These are phyloP conservation scores for Cladophialophora chaetospira DNA, from an alignment of 2,329 filamentous ascomycete species.

Conservation along the genomic window DNA sequence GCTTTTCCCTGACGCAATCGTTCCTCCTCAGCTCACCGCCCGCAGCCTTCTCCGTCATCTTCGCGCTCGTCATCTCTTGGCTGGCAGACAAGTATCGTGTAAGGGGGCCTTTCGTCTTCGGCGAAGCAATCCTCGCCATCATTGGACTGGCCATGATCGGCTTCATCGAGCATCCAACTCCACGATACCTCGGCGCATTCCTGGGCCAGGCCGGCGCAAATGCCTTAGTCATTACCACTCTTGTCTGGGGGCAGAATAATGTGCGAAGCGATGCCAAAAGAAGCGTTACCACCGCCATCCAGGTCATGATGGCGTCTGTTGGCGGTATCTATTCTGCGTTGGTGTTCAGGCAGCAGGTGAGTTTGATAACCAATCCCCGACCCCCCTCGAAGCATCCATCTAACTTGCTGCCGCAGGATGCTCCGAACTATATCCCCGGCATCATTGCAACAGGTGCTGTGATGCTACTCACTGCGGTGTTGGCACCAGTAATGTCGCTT, in stretches of 20 bases:
- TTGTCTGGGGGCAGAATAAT: constrained; percentile 39
- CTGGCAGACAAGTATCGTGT: not conserved
- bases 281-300: constrained; percentile 38
- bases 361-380: not conserved
- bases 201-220: constrained; percentile 66
- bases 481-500: not conserved
- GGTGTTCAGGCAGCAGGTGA: constrained; percentile 30
- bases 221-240: constrained; percentile 33
- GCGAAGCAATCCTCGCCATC: not conserved
- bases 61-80: not conserved
- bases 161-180: constrained; percentile 40
- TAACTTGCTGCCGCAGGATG: constrained; percentile 24
- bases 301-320: constrained; percentile 42
- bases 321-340: constrained; percentile 32
- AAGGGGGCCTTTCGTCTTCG: not conserved
- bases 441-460: constrained; percentile 37
- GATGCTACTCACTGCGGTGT: not conserved
- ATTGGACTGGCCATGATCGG: constrained; percentile 3
- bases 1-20: constrained; percentile 38
- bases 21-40: constrained; percentile 41
- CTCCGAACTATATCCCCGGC: constrained; percentile 31
- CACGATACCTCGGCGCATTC: constrained; percentile 74
- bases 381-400: not conserved
- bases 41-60: constrained; percentile 6
- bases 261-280: constrained; percentile 37